Percentiles rank a stretch among this genome's conserved stretches.
Conservation (phyloP, 2,329 filamentous ascomycete species). For the Calonectria hawksworthii region DNA sequence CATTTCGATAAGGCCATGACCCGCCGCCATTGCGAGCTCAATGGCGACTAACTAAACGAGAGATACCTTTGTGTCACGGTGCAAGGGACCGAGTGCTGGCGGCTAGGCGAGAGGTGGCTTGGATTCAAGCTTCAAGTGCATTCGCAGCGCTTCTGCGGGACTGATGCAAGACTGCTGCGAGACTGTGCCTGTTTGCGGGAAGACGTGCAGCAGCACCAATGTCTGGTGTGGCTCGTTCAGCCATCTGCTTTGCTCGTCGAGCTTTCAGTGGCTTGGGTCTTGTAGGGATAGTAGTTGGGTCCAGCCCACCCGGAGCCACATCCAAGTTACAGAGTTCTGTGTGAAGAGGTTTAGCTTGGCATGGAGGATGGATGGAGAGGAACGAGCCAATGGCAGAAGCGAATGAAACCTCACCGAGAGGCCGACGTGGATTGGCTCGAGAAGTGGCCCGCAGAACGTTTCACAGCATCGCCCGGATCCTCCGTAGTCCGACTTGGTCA, state of each 20-base stretch:
- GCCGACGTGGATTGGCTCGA: slow-evolving; percentile 32
- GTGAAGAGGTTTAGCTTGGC: slow-evolving; percentile 1
- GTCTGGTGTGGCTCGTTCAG: slow-evolving; percentile 16
- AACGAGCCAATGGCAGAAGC: slow-evolving; percentile 34
- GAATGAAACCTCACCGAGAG: slow-evolving; percentile 29
- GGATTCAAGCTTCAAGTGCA: slow-evolving; percentile 20
- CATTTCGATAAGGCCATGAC: slow-evolving; percentile 19
- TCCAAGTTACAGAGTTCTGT: slow-evolving; percentile 5
- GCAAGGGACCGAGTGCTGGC: not conserved
- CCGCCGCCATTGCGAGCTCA: slow-evolving; percentile 4
- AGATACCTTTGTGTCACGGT: slow-evolving; percentile 3
- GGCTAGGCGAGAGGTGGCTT: slow-evolving; percentile 23
- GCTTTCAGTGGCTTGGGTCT: slow-evolving; percentile 4
- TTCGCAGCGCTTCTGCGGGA: slow-evolving; percentile 13
- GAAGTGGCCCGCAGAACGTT: slow-evolving; percentile 32
- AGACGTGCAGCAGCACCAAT: slow-evolving; percentile 16
- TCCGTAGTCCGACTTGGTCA: not conserved
- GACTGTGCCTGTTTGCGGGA: slow-evolving; percentile 22
- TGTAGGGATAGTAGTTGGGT: slow-evolving; percentile 16
- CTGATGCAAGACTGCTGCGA: slow-evolving; percentile 22
- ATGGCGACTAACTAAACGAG: slow-evolving; percentile 3
- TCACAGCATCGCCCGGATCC: slow-evolving; percentile 28
- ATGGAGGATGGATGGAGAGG: slow-evolving; percentile 27
- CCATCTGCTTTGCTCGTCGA: not conserved
- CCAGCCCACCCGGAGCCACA: slow-evolving; percentile 31